phyloP scores from a whole-genome alignment of 2,329 filamentous ascomycete species.

The Colletotrichum sp. region DNA sequence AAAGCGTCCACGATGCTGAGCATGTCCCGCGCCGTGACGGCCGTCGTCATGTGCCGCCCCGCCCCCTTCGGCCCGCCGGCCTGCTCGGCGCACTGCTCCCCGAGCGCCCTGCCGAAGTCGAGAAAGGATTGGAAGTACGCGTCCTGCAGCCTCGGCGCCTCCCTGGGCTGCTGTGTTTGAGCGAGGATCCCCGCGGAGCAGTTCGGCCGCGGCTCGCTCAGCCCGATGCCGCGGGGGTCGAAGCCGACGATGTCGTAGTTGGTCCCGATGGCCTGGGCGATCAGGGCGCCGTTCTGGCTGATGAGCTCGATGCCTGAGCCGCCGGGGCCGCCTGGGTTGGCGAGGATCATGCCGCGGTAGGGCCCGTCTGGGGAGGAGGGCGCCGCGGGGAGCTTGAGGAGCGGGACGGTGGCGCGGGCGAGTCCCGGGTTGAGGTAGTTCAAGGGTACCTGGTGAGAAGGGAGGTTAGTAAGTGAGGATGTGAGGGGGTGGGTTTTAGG shows the following conservation, averaged over 20 bases:
- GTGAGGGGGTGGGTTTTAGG: background rate
- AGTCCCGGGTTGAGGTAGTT: constrained; percentile 36
- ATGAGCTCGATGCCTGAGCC: constrained; percentile 40
- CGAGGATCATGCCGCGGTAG: constrained; percentile 46
- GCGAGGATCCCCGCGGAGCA: constrained; percentile 33
- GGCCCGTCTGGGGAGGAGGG: constrained; percentile 37
- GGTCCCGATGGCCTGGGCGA: constrained; percentile 22
- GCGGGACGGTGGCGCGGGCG: constrained; percentile 38
- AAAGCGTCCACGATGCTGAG: constrained; percentile 42
- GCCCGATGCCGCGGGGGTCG: constrained; percentile 46
- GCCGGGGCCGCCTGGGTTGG: constrained; percentile 51
- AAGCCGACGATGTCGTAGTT: constrained; percentile 48
- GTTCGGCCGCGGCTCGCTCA: constrained; percentile 39
- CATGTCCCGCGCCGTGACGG: constrained; percentile 47
- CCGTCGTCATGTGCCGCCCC: constrained; percentile 36
- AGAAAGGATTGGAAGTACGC: background rate
- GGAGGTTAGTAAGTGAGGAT: background rate
- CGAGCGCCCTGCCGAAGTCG: background rate
- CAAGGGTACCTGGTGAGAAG: constrained; percentile 38
- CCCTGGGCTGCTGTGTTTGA: background rate
- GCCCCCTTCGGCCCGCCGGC: background rate
- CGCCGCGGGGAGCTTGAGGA: constrained; percentile 42
- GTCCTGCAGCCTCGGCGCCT: background rate
- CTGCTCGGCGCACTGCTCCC: background rate
- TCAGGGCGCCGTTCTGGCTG: constrained; percentile 27